Evolutionary conservation across 129 eudicot genomes (phyloP).

Genomic region (Glebionis coronaria): DNA sequence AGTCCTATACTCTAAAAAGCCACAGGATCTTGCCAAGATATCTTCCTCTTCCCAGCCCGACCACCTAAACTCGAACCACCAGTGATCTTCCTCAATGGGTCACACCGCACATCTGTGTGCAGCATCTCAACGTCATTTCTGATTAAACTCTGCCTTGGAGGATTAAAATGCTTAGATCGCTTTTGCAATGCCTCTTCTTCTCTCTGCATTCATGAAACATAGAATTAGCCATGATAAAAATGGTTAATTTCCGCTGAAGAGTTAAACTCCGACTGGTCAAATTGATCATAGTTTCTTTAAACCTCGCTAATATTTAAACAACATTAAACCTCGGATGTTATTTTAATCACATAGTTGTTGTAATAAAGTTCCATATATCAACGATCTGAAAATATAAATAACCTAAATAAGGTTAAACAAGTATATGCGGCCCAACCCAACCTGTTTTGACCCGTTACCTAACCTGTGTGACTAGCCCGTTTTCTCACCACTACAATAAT

Average conservation of each 20-base stretch:
- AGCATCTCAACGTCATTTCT: slow-evolving; percentile 9
- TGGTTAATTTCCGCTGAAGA: not conserved
- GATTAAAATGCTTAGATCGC: slow-evolving; percentile 19
- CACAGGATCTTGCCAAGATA: slow-evolving; percentile 91
- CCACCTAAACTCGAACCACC: slow-evolving; percentile 28
- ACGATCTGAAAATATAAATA: not conserved
- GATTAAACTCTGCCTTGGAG: slow-evolving; percentile 13
- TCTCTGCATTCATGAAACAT: slow-evolving; percentile 29
- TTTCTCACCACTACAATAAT: not conserved
- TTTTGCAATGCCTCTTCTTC: slow-evolving; percentile 59
- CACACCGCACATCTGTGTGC: slow-evolving; percentile 40
- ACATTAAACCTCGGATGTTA: too few relatives aligned
- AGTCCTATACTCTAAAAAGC: slow-evolving; percentile 22
- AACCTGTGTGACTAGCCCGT: not conserved
- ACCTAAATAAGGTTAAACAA: not conserved
- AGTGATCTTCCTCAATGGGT: slow-evolving; percentile 45
- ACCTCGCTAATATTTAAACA: too few relatives aligned
- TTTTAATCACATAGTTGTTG: too few relatives aligned
- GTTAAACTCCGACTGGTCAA: not conserved
- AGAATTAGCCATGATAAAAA: not conserved
- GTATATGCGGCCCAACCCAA: not conserved
- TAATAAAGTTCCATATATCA: too few relatives aligned
- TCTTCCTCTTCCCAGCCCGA: slow-evolving; percentile 60
- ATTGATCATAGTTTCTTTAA: too few relatives aligned
- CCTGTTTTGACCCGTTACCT: not conserved